These are phyloP conservation scores for Naematelia encephala DNA, from an alignment of 768 basidiomycete species.

Conservation along the genomic window DNA sequence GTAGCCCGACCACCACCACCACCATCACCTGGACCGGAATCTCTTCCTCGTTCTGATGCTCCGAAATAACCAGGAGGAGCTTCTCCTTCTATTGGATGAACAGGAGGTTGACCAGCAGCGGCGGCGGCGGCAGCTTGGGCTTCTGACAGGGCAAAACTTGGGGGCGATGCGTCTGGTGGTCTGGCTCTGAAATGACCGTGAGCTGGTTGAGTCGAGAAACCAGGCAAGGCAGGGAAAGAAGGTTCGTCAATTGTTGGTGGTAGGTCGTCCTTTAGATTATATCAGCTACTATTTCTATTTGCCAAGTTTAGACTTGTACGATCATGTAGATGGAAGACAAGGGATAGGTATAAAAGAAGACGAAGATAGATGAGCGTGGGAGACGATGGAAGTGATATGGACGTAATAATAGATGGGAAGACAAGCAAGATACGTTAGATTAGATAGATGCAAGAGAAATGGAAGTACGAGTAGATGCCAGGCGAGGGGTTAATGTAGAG, in stretches of 20 bases:
- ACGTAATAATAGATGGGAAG: too few relatives aligned
- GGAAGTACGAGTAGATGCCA: too few relatives aligned
- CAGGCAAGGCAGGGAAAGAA: conserved; percentile 45
- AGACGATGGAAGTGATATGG: too few relatives aligned
- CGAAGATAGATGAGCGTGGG: not conserved
- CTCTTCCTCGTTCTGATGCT: too few relatives aligned
- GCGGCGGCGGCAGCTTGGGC: conserved; percentile 7
- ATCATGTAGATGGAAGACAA: not conserved
- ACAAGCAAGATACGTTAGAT: too few relatives aligned
- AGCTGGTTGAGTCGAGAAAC: conserved; percentile 17
- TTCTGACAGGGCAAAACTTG: conserved; percentile 12
- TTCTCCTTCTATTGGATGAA: conserved; percentile 7
- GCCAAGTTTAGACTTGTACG: not conserved
- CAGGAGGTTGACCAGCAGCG: conserved; percentile 3
- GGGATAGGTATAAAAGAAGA: not conserved
- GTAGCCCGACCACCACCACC: too few relatives aligned
- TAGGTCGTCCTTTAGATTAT: conserved; percentile 49
- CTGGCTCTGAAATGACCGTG: not conserved
- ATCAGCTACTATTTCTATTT: too few relatives aligned
- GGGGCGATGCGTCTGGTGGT: not conserved
- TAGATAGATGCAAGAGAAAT: too few relatives aligned
- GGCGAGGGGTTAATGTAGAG: too few relatives aligned
- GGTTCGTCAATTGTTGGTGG: conserved; percentile 51
- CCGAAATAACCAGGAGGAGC: conserved; percentile 25
- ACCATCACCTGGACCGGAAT: too few relatives aligned